These are phyloP conservation scores for Scleroderma bovista DNA, from an alignment of 768 basidiomycete species.

Conservation along the genomic window DNA sequence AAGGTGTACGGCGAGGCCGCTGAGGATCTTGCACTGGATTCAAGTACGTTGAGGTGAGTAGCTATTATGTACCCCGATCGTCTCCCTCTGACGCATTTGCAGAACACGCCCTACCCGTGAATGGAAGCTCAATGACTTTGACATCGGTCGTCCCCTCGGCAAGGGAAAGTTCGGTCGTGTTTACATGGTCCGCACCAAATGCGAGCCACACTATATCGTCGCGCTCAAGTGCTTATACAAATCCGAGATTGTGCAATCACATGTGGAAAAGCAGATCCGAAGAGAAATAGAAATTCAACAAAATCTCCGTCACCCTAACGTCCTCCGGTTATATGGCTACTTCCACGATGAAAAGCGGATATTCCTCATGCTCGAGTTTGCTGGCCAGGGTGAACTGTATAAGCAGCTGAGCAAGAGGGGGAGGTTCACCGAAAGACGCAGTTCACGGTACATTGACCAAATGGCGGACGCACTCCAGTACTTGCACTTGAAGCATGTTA, in stretches of 20 bases:
- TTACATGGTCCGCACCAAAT: slow-evolving; percentile 95
- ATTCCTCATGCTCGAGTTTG: slow-evolving; percentile 97
- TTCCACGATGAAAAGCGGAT: slow-evolving; percentile 98
- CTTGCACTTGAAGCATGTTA: slow-evolving; percentile 93
- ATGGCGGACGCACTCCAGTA: slow-evolving; percentile 96
- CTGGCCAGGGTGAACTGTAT: slow-evolving; percentile 94
- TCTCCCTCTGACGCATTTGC: slow-evolving; percentile 4
- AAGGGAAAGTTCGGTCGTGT: slow-evolving; percentile 99
- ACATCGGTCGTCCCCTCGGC: slow-evolving; percentile 94
- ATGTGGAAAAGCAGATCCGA: slow-evolving; percentile 94
- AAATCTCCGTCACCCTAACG: slow-evolving; percentile 91
- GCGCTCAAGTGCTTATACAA: slow-evolving; percentile 97
- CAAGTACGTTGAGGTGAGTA: slow-evolving; percentile 62
- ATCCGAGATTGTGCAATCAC: slow-evolving; percentile 85
- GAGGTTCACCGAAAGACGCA: slow-evolving; percentile 83
- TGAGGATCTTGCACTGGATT: slow-evolving; percentile 77
- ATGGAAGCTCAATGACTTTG: slow-evolving; percentile 82
- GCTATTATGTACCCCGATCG: not conserved
- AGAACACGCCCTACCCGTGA: slow-evolving; percentile 74
- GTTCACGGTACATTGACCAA: slow-evolving; percentile 89
- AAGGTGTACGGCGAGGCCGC: slow-evolving; percentile 73
- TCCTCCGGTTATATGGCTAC: slow-evolving; percentile 92
- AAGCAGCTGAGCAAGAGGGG: slow-evolving; percentile 87
- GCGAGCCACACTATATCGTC: slow-evolving; percentile 84
- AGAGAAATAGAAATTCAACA: slow-evolving; percentile 98